Evolutionary conservation across 148 eudicot genomes (phyloP).

Genomic region (Arbutus unedo): DNA sequence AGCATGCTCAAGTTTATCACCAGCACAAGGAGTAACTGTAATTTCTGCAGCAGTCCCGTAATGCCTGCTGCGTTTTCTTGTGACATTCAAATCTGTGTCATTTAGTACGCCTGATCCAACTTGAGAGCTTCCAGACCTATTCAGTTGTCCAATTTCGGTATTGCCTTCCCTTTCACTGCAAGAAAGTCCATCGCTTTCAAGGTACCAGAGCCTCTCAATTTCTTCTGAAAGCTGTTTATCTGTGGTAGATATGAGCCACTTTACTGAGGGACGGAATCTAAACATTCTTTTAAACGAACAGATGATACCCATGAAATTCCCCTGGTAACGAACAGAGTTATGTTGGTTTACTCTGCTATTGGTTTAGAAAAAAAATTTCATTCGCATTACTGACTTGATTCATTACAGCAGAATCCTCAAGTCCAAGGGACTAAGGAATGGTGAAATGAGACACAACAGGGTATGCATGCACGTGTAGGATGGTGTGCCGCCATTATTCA

Average conservation of each 20-base stretch:
- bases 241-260: conserved; percentile 27
- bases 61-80: conserved; percentile 54
- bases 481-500: neutral
- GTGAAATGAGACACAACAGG: neutral
- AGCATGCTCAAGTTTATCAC: conserved; percentile 20
- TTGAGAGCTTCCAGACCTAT: conserved; percentile 27
- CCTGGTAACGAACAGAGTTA: neutral
- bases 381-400: neutral
- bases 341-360: neutral
- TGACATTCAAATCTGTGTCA: conserved; percentile 25
- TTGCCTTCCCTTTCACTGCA: conserved; percentile 24
- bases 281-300: neutral
- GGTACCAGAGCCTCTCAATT: conserved; percentile 39
- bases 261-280: neutral
- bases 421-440: neutral
- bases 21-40: conserved; percentile 18
- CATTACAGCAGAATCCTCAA: neutral
- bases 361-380: neutral
- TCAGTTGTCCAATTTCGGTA: conserved; percentile 19
- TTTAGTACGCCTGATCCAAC: conserved; percentile 24
- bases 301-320: neutral
- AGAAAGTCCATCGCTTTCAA: conserved; percentile 35
- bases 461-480: neutral
- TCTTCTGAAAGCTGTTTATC: conserved; percentile 52
- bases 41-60: conserved; percentile 23